Base-by-base conservation (phyloP, 139 green algal genomes). In the Diplosphaera chodatii region DNA sequence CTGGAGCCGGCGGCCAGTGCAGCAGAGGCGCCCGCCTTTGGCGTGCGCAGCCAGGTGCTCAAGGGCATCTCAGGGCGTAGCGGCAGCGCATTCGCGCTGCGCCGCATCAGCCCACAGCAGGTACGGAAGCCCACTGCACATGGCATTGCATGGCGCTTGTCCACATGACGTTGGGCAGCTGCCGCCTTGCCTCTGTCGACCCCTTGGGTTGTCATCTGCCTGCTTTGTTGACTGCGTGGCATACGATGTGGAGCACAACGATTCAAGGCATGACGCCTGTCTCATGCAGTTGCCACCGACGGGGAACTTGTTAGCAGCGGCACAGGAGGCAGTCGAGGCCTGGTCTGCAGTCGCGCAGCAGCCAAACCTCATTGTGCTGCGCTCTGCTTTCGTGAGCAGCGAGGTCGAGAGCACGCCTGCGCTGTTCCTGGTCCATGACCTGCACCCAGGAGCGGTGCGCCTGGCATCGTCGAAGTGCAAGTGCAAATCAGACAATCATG, bases 21-120 rank as follows among this genome's bases (percentile, higher is more conserved):
- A 16, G 67, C 74, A 6, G 83, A 86, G 27, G 55, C 72, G 3
- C 68, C 76, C 22, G 65, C 28, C 6, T 78, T 90, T 74, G 89
- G 90, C 22, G 67, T 95, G 34, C 73, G 80, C 40, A 89, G 75
- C 6, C 37, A 62, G 27, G 77, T 93, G 8, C 29, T 95, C 66
- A 97, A 97, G 72, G 92, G 78, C 6, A 65, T 97, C 64, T 65
- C 69, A 0, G 23, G 65, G 13, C 32, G 55, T 30, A 89, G 96
- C 68, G 92, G 91, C 5, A 67, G 70, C 40, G 76, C 90, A 2
- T 93, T 94, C 40, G 83, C 76, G 3, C 76, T 97, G 64, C 72
- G 92, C 20, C 80, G 87, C 3, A 68, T 97, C 0, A 84, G 92
- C 67, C 74, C 77, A 20, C 83, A 90, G 31, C 89, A 96, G 86